Evolutionary conservation across 73 alveolate genomes (phyloP).

Genomic region (Symbiodinium natans): DNA sequence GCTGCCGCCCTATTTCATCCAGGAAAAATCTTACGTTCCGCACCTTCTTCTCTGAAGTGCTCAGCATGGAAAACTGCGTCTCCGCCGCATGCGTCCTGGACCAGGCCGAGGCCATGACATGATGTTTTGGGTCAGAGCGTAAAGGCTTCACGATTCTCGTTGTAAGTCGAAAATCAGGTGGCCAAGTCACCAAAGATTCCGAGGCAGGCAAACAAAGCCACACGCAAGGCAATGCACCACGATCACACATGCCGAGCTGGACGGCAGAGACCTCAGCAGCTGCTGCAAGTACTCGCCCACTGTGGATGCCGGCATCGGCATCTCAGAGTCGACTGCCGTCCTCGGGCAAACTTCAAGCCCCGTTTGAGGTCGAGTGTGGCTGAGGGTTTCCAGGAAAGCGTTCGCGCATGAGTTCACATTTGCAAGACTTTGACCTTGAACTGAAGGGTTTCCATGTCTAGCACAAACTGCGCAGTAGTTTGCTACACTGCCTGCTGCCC

Average conservation of each 20-base stretch:
- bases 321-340: slow-evolving; percentile 48
- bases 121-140: neutral
- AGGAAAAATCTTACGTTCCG: neutral
- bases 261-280: slow-evolving; percentile 10
- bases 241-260: neutral
- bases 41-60: slow-evolving; percentile 75
- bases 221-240: neutral
- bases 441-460: too few species aligned
- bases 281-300: slow-evolving; percentile 69
- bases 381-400: too few species aligned
- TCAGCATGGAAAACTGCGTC: slow-evolving; percentile 86
- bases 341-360: too few species aligned
- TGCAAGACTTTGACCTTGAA: too few species aligned
- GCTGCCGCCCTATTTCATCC: too few species aligned
- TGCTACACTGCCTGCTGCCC: too few species aligned
- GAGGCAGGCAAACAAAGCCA: neutral
- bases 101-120: neutral
- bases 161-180: neutral
- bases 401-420: too few species aligned
- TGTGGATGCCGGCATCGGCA: slow-evolving; percentile 46
- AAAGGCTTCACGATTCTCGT: neutral
- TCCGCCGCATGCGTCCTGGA: slow-evolving; percentile 68
- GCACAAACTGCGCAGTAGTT: too few species aligned
- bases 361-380: too few species aligned
- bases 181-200: neutral